phyloP scores from a whole-genome alignment of 2,329 filamentous ascomycete species.

The Leptographium galeiforme region DNA sequence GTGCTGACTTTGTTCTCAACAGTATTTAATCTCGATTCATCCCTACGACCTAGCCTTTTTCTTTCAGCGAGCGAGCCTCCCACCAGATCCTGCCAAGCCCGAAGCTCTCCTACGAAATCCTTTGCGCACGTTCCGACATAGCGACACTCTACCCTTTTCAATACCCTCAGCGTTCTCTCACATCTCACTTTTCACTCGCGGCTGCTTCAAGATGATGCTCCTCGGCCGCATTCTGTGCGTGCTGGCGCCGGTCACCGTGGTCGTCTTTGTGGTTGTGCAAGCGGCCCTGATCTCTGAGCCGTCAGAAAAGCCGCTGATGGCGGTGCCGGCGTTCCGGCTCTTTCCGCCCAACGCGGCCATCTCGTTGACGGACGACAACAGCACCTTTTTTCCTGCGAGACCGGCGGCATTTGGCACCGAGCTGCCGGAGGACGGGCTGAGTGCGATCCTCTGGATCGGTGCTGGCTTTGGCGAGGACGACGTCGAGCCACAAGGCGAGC shows the following conservation, averaged over 20 bases:
- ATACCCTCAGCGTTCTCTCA: too few relatives aligned
- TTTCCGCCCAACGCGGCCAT: constrained; percentile 95
- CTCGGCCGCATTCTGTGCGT: constrained; percentile 3
- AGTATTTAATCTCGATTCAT: too few relatives aligned
- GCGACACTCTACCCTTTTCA: too few relatives aligned
- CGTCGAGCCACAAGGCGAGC: constrained; percentile 61
- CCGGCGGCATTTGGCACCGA: constrained; percentile 85
- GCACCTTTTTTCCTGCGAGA: constrained; percentile 85
- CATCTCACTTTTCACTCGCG: too few relatives aligned
- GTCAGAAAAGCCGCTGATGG: background rate
- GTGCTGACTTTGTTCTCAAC: too few relatives aligned
- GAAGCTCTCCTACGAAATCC: too few relatives aligned
- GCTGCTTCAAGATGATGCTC: background rate
- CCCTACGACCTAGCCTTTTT: too few relatives aligned
- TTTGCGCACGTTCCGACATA: too few relatives aligned
- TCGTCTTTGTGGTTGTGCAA: constrained; percentile 3
- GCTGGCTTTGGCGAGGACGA: constrained; percentile 79
- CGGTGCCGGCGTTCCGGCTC: constrained; percentile 46
- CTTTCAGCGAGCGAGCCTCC: too few relatives aligned
- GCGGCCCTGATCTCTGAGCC: background rate
- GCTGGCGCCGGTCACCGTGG: constrained; percentile 2
- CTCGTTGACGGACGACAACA: constrained; percentile 94
- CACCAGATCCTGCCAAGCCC: too few relatives aligned
- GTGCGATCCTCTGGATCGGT: constrained; percentile 85
- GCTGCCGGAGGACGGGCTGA: constrained; percentile 63